phyloP scores from a whole-genome alignment of 2,329 filamentous ascomycete genomes.

The Coniella vitis region DNA sequence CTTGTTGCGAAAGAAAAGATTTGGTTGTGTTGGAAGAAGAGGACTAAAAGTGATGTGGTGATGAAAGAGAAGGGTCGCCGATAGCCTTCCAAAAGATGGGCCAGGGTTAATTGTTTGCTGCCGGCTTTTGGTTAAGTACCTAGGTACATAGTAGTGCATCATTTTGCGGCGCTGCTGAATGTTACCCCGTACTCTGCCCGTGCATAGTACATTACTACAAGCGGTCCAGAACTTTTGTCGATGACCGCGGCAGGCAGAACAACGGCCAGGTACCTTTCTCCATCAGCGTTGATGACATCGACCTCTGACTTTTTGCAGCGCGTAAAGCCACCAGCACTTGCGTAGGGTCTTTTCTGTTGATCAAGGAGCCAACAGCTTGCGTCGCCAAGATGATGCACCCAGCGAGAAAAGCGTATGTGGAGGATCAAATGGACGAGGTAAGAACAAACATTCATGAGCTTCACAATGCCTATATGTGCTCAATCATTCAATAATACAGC shows the following conservation, averaged over 20 bases:
- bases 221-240: background rate
- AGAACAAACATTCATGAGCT: conserved; percentile 25
- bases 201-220: too few relatives aligned
- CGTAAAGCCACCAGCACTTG: too few relatives aligned
- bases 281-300: background rate
- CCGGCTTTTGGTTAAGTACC: conserved; percentile 2
- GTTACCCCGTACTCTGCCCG: too few relatives aligned
- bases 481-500: conserved; percentile 19
- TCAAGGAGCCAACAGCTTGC: background rate
- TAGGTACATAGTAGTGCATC: too few relatives aligned
- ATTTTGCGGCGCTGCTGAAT: background rate
- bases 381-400: conserved; percentile 65
- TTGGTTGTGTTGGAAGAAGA: conserved; percentile 1
- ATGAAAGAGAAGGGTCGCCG: conserved; percentile 2
- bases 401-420: conserved; percentile 85
- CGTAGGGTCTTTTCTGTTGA: too few relatives aligned
- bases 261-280: background rate
- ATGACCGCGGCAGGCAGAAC: background rate
- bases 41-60: conserved; percentile 1
- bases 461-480: conserved; percentile 14
- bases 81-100: background rate
- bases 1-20: conserved; percentile 1
- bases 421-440: conserved; percentile 69
- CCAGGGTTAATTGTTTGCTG: conserved; percentile 10
- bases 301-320: background rate